Evolutionary conservation across 768 basidiomycete species (phyloP), one percentile per base, ranked within the genome.

Genomic region (Russula dissimulans): DNA sequence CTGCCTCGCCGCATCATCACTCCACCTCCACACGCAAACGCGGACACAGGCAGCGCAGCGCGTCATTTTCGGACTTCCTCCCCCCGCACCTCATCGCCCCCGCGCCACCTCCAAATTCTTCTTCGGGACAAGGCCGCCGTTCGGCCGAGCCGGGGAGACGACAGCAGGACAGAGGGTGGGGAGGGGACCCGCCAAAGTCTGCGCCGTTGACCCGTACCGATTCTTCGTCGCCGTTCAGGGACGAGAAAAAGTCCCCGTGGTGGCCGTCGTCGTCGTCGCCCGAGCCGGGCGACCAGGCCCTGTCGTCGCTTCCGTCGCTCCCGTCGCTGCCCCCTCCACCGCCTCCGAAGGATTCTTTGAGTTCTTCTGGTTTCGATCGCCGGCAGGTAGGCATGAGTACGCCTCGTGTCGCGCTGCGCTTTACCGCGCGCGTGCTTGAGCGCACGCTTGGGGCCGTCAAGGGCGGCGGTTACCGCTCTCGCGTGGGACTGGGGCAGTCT

Each of bases 11-110:
- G 11, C 22, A 6, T 4, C 26, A n/a, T 10, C n/a, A 31, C 32
- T 18, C 32, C 5, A 15, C 34, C 12, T 26, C 36, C n/a, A 38
- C 15, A 9, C 38, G n/a, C 14, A 43, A 36, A 10, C 34, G 14
- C 3, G 15, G 42, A 18, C 46, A 10, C 8, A 38, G 11, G 7
- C 1, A 26, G 22, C 56, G 56, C 46, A 46, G 31, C 17, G 39
- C 51, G 2, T 62, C 63, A 9, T 64, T 64, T 39, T 54, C 53
- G 4, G 63, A 64, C 43, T 12, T 64, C 31, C 26, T 64, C 2
- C 61, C 63, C 9, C 11, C 63, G 2, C 42, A 53, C 34, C 53
- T 58, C 22, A 64, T 64, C 6, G 43, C 42, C 22, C 11, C 36
- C 4, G 53, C 57, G 9, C 43, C 56, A 17, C 15, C 39, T 15